Evolutionary conservation across 208 protist species (phyloP).

Genomic region (Leishmania gerbilli): DNA sequence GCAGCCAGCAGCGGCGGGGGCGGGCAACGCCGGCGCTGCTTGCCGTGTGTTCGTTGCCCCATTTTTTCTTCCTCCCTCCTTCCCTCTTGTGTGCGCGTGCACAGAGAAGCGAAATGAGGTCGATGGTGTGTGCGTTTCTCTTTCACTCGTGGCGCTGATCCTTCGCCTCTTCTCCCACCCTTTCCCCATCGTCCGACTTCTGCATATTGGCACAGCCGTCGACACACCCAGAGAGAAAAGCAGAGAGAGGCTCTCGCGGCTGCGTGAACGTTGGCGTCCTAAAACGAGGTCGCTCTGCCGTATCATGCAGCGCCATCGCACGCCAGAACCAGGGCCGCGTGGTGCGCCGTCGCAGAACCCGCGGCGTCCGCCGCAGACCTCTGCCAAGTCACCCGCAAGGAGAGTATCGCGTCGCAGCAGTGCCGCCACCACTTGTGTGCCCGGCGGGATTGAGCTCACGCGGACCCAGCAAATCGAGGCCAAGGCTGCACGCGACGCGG

Average conservation of each 20-base stretch:
- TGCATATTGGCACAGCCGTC: not conserved
- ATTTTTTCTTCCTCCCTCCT: not conserved
- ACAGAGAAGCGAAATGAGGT: not conserved
- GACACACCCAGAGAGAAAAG: not conserved
- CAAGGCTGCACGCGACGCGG: constrained; percentile 25
- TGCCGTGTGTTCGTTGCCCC: not conserved
- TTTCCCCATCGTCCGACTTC: not conserved
- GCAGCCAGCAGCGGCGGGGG: not conserved
- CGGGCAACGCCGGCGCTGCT: not conserved
- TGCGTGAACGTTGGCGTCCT: not conserved
- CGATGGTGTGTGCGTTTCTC: not conserved
- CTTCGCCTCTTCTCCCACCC: not conserved
- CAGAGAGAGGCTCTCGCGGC: not conserved
- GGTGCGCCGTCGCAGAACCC: constrained; percentile 1
- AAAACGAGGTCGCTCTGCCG: not conserved
- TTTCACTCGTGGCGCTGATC: not conserved
- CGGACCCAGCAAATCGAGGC: constrained; percentile 23
- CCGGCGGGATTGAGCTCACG: constrained; percentile 10
- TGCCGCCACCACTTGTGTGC: not conserved
- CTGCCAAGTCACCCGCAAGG: not conserved
- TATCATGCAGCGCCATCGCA: not conserved
- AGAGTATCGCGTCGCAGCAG: not conserved
- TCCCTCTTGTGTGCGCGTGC: not conserved
- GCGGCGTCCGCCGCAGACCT: not conserved
- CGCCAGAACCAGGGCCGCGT: not conserved